A percentile compares a stretch with the other conserved stretches of the same genome.
Evolutionary conservation across 306 rosid species (phyloP).

Genomic region (Prunus persica): Prunus_persica_NCBIv2 NC_034010.1:20778001-20778500

Average conservation of each 20-base stretch:
- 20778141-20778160: not conserved
- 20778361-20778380: constrained; percentile 95
- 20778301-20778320: constrained; percentile 64
- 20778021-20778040: too few species aligned
- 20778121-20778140: too few species aligned
- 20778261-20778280: not conserved
- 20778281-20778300: constrained; percentile 9
- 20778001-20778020: not conserved
- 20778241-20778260: not conserved
- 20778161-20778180: not conserved
- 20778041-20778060: too few species aligned
- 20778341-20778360: constrained; percentile 79
- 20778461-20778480: constrained; percentile 7
- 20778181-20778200: not conserved
- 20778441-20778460: constrained; percentile 2
- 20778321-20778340: constrained; percentile 55
- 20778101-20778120: not conserved
- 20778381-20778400: constrained; percentile 91
- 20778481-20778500: not conserved
- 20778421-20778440: constrained; percentile 47
- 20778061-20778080: too few species aligned
- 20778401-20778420: constrained; percentile 90
- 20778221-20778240: not conserved
- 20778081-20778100: too few species aligned
- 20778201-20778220: not conserved